Base-by-base conservation (phyloP, 1,284 basidiomycete genomes). In the Athelia psychrophila region DNA sequence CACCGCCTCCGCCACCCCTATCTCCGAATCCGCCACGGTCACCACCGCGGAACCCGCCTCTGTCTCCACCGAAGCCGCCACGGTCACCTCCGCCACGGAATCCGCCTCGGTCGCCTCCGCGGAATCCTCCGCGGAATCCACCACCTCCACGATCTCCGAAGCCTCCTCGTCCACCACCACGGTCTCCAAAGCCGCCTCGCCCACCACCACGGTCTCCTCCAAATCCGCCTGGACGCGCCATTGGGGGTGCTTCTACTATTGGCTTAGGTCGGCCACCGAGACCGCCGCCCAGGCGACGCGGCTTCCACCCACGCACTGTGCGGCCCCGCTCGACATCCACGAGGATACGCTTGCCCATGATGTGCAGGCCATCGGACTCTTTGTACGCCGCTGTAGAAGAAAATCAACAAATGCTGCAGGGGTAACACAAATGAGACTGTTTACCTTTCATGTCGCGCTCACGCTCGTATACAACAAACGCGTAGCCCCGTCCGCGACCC, bases 361-460 rank as follows among this genome's bases (percentile, higher is more conserved):
- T 94, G 56, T 93, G 91, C 46, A 99, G 81, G 15, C 95, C 93
- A 64, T 99, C 96, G n/a, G 95, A 97, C 67, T 99, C 96, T 74
- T 98, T 99, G 80, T 98, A 99, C 10, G 96, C 97, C 56, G 95
- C 96, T 96, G 59, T 57, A 20, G 52, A 36, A 56, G 42, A 51
- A n/a, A n/a, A 51, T 40, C 32, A 54, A 42, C 51, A 57, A 52
- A 57, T 60, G 44, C 51, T 48, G 62, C 51, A 56, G 59, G 51
- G 56, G 38, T 46, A 33, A 52, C 38, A 49, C 47, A 44, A 60
- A 58, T 51, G 56, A 56, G 55, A 51, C 53, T 64, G 62, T n/a
- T n/a, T n/a, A 94, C 94, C 92, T 83, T 98, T 98, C 97, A 99
- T 99, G 69, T 99, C 97, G 55, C 95, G 85, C 74, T 99, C 97